Conservation (phyloP, 306 rosid genomes). For the Dryas drummondii region DNA sequence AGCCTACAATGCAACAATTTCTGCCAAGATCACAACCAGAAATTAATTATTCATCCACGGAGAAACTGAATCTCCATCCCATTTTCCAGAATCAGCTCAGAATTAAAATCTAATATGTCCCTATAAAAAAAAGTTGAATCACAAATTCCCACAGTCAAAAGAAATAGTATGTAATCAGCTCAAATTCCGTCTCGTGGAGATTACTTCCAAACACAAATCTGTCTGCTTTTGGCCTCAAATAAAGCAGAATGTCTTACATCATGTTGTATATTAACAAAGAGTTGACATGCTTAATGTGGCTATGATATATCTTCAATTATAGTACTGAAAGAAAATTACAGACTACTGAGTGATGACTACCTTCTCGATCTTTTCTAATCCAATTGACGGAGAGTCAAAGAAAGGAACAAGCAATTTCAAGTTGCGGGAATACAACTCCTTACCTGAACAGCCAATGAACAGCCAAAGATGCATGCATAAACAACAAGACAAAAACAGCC, state of each 20-base stretch:
- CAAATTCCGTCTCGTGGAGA: neutral
- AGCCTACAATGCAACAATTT: neutral
- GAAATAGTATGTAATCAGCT: neutral
- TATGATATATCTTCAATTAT: neutral
- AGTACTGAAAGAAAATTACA: conserved; percentile 24
- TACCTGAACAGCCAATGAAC: conserved; percentile 58
- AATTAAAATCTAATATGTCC: too few relatives aligned
- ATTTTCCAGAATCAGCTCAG: too few relatives aligned
- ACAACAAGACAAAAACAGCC: neutral
- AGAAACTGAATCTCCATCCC: too few relatives aligned
- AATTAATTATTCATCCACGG: too few relatives aligned
- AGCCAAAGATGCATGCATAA: conserved; percentile 27
- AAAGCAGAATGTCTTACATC: neutral
- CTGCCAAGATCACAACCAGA: too few relatives aligned
- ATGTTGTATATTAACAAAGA: neutral
- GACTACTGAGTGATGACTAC: conserved; percentile 36
- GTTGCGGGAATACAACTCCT: conserved; percentile 79
- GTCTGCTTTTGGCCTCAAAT: neutral
- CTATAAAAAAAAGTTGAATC: too few relatives aligned
- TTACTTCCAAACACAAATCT: neutral
- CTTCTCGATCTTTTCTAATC: conserved; percentile 66
- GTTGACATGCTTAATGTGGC: neutral
- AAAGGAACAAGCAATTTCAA: conserved; percentile 95
- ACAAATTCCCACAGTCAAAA: too few relatives aligned
- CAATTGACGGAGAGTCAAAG: conserved; percentile 71